phyloP scores from a whole-genome alignment of 1,284 basidiomycete genomes.

The Cutaneotrichosporon cutaneum region DNA sequence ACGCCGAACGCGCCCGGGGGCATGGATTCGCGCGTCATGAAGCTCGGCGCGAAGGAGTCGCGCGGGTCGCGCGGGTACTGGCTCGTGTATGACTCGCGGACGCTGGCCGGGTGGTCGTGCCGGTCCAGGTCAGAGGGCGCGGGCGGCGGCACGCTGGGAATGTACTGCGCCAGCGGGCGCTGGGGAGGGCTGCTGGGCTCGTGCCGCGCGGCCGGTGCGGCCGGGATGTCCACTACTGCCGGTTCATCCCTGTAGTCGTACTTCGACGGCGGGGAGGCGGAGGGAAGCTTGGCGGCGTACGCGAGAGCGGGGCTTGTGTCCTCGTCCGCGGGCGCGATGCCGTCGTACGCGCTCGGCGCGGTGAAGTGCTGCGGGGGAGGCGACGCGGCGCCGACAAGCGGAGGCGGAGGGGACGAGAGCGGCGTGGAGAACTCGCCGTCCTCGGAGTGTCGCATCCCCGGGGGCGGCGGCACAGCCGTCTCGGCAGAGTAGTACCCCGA shows the following conservation, averaged over 20 bases:
- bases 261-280: neutral
- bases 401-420: neutral
- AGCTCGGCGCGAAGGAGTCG: conserved; percentile 4
- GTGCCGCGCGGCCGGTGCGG: too few relatives aligned
- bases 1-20: neutral
- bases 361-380: neutral
- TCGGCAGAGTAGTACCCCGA: conserved; percentile 18
- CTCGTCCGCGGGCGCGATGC: neutral
- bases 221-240: conserved; percentile 15
- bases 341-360: conserved; percentile 4
- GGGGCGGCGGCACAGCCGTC: neutral
- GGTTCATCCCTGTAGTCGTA: conserved; percentile 7
- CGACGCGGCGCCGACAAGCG: neutral
- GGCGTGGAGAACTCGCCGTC: conserved; percentile 3
- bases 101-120: conserved; percentile 7
- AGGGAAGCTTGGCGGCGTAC: neutral
- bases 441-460: neutral
- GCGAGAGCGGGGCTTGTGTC: neutral
- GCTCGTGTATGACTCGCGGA: conserved; percentile 12
- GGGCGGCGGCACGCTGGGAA: conserved; percentile 10
- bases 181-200: neutral
- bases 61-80: conserved; percentile 6
- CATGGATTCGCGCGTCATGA: conserved; percentile 3
- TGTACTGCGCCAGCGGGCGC: neutral
- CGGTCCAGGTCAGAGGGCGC: conserved; percentile 6